Percentiles rank a stretch among this genome's conserved stretches.
These are phyloP conservation scores for Peniophora sp. DNA, from an alignment of 1,284 basidiomycete species.

Conservation along the genomic window DNA sequence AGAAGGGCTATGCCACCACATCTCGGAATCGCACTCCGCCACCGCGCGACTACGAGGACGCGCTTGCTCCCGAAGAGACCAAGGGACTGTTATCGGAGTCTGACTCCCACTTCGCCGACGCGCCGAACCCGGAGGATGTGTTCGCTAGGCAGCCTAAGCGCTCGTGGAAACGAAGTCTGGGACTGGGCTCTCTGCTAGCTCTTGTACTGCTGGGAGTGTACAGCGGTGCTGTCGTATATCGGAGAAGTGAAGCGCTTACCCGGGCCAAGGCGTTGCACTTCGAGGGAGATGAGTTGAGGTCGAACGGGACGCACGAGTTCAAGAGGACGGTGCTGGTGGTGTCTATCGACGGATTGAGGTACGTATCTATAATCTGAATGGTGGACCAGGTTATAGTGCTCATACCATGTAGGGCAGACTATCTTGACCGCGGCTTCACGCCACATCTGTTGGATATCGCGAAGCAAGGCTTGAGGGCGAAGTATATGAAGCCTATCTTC, in stretches of 20 bases:
- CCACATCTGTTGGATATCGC: constrained; percentile 75
- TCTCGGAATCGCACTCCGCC: not conserved
- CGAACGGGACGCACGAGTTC: constrained; percentile 74
- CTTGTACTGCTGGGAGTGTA: constrained; percentile 31
- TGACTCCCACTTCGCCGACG: constrained; percentile 15
- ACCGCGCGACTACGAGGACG: constrained; percentile 3
- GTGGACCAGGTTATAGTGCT: not conserved
- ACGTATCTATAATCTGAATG: constrained; percentile 12
- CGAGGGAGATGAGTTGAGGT: constrained; percentile 33
- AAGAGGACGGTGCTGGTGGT: constrained; percentile 76
- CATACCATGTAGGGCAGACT: constrained; percentile 56
- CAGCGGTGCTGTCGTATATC: constrained; percentile 10
- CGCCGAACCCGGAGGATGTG: constrained; percentile 7
- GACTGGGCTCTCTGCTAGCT: constrained; percentile 29
- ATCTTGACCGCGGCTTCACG: constrained; percentile 75
- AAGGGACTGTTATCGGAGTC: constrained; percentile 31
- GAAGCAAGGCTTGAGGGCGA: constrained; percentile 74
- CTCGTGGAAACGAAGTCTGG: constrained; percentile 29
- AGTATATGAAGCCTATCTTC: constrained; percentile 80
- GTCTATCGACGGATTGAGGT: constrained; percentile 82
- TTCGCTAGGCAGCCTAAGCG: constrained; percentile 11
- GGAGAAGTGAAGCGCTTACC: constrained; percentile 9
- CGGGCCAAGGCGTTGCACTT: constrained; percentile 22
- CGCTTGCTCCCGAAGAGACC: constrained; percentile 24
- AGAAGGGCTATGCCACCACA: too few relatives aligned